Conservation (phyloP, 257 asterid species). For the Nicotiana otophora region DNA sequence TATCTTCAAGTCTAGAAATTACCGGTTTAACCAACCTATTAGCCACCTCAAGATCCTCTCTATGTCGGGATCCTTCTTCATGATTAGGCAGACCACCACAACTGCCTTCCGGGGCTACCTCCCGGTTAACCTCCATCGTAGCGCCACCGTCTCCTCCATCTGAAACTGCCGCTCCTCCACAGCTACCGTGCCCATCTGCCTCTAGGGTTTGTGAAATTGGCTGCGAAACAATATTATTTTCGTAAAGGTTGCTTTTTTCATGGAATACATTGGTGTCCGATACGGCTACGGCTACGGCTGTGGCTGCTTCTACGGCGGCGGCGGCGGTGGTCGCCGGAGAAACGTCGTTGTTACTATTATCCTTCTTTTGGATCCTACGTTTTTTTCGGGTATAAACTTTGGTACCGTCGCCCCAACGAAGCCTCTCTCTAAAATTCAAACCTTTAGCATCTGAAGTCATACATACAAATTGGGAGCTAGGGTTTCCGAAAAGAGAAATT, state of each 20-base stretch:
- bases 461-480: constrained; percentile 11
- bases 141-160: background rate
- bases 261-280: background rate
- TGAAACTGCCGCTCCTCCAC: background rate
- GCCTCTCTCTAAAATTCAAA: constrained; percentile 16
- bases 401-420: constrained; percentile 22
- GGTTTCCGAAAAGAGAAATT: background rate
- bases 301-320: constrained; percentile 13
- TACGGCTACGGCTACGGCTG: background rate
- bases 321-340: constrained; percentile 4
- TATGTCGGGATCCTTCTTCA: constrained; percentile 2
- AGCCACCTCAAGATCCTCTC: background rate
- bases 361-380: constrained; percentile 12
- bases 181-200: background rate
- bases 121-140: background rate
- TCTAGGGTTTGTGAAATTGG: constrained; percentile 14
- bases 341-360: constrained; percentile 1
- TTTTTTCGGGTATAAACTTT: constrained; percentile 32
- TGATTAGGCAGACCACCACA: background rate
- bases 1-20: constrained; percentile 52
- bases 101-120: background rate
- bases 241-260: background rate
- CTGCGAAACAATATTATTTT: background rate
- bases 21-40: constrained; percentile 25
- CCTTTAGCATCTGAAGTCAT: constrained; percentile 32